Evolutionary conservation across 106 monocot species (phyloP).

Genomic region (Amphibolis antarctica): DNA sequence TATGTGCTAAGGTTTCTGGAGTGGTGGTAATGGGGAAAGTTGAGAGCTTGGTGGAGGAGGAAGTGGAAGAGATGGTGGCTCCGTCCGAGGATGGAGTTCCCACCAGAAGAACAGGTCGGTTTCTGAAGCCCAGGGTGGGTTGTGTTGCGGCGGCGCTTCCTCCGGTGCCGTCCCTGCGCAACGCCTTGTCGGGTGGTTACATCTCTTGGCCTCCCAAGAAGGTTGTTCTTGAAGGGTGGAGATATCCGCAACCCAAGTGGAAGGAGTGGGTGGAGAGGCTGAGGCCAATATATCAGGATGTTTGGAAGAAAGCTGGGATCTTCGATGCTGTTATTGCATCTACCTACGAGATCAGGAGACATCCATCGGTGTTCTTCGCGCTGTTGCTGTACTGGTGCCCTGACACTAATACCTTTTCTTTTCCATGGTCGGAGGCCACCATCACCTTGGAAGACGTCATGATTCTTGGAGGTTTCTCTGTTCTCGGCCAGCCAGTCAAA

Average conservation of each 20-base stretch:
- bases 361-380: constrained; percentile 26
- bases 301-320: constrained; percentile 55
- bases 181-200: not conserved
- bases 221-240: constrained; percentile 48
- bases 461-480: constrained; percentile 48
- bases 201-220: constrained; percentile 15
- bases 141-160: constrained; percentile 4
- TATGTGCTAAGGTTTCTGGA: not conserved
- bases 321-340: constrained; percentile 45
- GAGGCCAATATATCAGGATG: constrained; percentile 19
- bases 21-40: constrained; percentile 9
- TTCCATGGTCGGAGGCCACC: constrained; percentile 73
- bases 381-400: constrained; percentile 41
- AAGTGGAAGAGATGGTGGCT: constrained; percentile 41
- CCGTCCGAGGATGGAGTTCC: constrained; percentile 12
- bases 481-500: constrained; percentile 35
- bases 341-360: constrained; percentile 33
- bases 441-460: constrained; percentile 57
- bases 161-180: constrained; percentile 8
- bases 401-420: constrained; percentile 53
- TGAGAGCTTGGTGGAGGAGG: constrained; percentile 36
- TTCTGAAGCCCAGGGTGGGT: constrained; percentile 27
- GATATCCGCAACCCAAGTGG: constrained; percentile 32
- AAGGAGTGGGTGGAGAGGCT: constrained; percentile 53
- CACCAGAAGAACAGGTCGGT: constrained; percentile 39